These are phyloP conservation scores for Isoetes taiwanensis DNA, from an alignment of 75 land plant species.

Conservation along the genomic window DNA sequence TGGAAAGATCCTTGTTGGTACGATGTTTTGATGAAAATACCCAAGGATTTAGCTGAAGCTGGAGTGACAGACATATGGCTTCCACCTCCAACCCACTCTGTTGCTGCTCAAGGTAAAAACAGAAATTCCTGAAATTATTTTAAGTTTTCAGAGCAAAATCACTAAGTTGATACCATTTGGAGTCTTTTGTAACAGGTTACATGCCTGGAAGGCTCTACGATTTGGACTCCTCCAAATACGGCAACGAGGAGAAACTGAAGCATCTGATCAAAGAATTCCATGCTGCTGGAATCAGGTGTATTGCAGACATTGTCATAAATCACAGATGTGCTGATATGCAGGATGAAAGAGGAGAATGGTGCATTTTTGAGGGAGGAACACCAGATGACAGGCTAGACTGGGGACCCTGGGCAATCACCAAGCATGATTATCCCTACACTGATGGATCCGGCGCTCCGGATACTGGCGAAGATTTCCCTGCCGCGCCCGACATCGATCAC, in stretches of 20 bases:
- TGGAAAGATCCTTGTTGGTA: slow-evolving; percentile 32
- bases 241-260: slow-evolving; percentile 32
- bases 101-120: slow-evolving; percentile 36
- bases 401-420: slow-evolving; percentile 46
- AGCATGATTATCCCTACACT: slow-evolving; percentile 32
- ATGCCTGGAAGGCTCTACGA: slow-evolving; percentile 59
- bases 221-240: slow-evolving; percentile 47
- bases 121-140: not conserved
- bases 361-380: slow-evolving; percentile 65
- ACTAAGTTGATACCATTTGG: not conserved
- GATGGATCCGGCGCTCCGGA: slow-evolving; percentile 48
- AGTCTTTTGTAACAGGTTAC: too few species aligned
- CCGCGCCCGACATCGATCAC: slow-evolving; percentile 79
- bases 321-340: slow-evolving; percentile 44
- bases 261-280: slow-evolving; percentile 33
- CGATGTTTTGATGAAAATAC: slow-evolving; percentile 21
- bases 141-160: not conserved
- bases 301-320: slow-evolving; percentile 78
- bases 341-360: slow-evolving; percentile 52
- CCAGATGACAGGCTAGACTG: slow-evolving; percentile 53
- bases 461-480: slow-evolving; percentile 40
- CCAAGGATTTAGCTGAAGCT: slow-evolving; percentile 36
- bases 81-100: slow-evolving; percentile 58
- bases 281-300: slow-evolving; percentile 30
- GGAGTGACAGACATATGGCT: slow-evolving; percentile 73